Base-by-base conservation (phyloP, 2,329 filamentous ascomycete species). In the Phialophora expanda region DNA sequence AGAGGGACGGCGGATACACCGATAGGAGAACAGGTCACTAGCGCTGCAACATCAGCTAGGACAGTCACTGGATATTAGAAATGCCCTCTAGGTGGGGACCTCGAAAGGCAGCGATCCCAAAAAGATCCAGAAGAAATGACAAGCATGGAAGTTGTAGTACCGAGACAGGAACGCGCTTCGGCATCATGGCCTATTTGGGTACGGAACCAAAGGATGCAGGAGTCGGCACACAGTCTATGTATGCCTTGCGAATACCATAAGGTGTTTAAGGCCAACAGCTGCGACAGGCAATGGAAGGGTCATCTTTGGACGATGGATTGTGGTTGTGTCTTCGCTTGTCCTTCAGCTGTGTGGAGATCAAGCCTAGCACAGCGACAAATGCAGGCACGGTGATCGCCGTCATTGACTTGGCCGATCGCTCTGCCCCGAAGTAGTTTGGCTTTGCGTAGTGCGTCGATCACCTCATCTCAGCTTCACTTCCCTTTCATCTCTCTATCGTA, bases 391-490 rank as follows among this genome's bases (percentile, higher is more conserved):
- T n/a, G n/a, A 41, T n/a, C 8, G 38, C 17, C 6, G n/a, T 6
- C 38, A 17, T 44, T 6, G 38, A 5, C 38, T n/a, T 44, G 38
- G 53, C 53, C 17, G 28, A 55, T 55, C 53, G 2, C 28, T 34
- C 11, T 22, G 28, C 9, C 53, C 53, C 9, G 53, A 55, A 30
- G 24, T 17, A 55, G 53, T 55, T 55, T 55, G 22, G 53, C 17
- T 1, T 30, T 34, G 53, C 53, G 53, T 55, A 55, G 53, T 14
- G 53, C 53, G 53, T 28, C 28, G 51, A 12, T n/a, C 8, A 8
- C 12, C 17, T 55, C 28, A 28, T 34, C 28, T 20, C 53, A n/a
- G 28, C 53, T 34, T 55, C 53, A 55, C 53, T 55, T 34, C 12
- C 26, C n/a, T 22, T 55, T 51, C 48, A 22, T 22, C 48, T 28